Conservation (phyloP, 441 rosid species). For the Adansonia grandidieri region DNA sequence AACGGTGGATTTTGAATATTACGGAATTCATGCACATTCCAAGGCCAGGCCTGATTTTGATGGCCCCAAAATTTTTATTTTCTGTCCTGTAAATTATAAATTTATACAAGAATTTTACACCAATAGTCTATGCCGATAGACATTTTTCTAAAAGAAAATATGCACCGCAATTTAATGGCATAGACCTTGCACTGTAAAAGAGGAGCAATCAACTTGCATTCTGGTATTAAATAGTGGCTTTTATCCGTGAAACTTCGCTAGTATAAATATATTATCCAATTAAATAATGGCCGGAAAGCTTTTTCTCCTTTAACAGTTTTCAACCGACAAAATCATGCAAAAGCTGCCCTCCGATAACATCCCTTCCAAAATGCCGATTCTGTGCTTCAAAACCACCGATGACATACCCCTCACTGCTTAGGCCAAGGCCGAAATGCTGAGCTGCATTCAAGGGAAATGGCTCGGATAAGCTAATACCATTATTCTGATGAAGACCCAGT, state of each 20-base stretch:
- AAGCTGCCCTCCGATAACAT: conserved; percentile 69
- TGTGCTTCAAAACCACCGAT: conserved; percentile 62
- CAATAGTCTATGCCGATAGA: conserved; percentile 18
- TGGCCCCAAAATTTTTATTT: conserved; percentile 25
- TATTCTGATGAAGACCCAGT: conserved; percentile 82
- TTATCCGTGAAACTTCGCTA: conserved; percentile 23
- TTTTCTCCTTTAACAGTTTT: not conserved
- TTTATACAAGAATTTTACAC: conserved; percentile 45
- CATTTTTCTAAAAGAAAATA: conserved; percentile 28
- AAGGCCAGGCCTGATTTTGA: conserved; percentile 15
- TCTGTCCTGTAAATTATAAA: conserved; percentile 30
- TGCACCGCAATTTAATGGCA: conserved; percentile 27
- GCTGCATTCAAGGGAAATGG: conserved; percentile 66
- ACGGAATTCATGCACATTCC: conserved; percentile 19
- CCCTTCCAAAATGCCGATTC: conserved; percentile 61
- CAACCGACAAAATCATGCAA: conserved; percentile 56
- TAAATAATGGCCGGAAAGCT: conserved; percentile 23
- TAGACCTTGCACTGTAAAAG: conserved; percentile 23
- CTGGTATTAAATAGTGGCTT: conserved; percentile 23
- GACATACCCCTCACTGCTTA: conserved; percentile 51
- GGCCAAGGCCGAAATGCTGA: conserved; percentile 68
- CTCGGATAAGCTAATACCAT: conserved; percentile 59
- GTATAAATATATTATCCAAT: conserved; percentile 20
- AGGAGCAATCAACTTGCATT: conserved; percentile 21
- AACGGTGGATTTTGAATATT: not conserved